phyloP scores from a whole-genome alignment of 371 early-diverging fungal species.

The Choanephora cucurbitarum region DNA sequence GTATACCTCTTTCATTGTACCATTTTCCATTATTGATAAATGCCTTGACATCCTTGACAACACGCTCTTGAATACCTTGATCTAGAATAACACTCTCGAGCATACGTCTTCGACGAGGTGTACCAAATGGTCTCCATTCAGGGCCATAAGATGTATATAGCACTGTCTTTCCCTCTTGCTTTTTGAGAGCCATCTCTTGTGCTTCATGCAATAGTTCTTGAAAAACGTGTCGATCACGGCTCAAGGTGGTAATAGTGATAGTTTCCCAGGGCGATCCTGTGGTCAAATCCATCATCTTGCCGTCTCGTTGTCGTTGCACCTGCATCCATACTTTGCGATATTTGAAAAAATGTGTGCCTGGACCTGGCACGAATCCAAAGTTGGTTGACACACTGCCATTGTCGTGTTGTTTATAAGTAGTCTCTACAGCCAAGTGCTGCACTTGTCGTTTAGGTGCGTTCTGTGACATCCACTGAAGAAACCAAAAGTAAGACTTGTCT shows the following conservation, averaged over 20 bases:
- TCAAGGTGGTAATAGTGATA: constrained; percentile 88
- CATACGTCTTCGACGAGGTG: constrained; percentile 83
- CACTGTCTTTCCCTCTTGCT: constrained; percentile 93
- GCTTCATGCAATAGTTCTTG: constrained; percentile 81
- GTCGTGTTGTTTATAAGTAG: constrained; percentile 85
- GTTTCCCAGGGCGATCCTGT: constrained; percentile 95
- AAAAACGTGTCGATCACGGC: constrained; percentile 78
- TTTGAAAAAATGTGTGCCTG: constrained; percentile 87
- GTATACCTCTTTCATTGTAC: constrained; percentile 96
- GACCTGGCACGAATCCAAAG: constrained; percentile 91
- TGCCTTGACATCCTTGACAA: constrained; percentile 82
- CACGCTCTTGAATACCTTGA: constrained; percentile 69
- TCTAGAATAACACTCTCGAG: constrained; percentile 90
- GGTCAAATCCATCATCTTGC: constrained; percentile 87
- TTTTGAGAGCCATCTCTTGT: constrained; percentile 76
- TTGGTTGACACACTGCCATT: constrained; percentile 86
- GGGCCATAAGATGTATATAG: constrained; percentile 94
- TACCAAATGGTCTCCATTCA: constrained; percentile 97
- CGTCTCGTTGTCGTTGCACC: constrained; percentile 83
- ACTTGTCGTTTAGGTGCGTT: constrained; percentile 60
- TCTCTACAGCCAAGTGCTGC: constrained; percentile 87
- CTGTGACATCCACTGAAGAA: constrained; percentile 87
- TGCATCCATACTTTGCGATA: constrained; percentile 87
- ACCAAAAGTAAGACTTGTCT: constrained; percentile 94
- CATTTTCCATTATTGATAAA: constrained; percentile 91